Base-by-base conservation (phyloP, 495 filamentous ascomycete genomes). In the Mytilinidion resinicola region DNA sequence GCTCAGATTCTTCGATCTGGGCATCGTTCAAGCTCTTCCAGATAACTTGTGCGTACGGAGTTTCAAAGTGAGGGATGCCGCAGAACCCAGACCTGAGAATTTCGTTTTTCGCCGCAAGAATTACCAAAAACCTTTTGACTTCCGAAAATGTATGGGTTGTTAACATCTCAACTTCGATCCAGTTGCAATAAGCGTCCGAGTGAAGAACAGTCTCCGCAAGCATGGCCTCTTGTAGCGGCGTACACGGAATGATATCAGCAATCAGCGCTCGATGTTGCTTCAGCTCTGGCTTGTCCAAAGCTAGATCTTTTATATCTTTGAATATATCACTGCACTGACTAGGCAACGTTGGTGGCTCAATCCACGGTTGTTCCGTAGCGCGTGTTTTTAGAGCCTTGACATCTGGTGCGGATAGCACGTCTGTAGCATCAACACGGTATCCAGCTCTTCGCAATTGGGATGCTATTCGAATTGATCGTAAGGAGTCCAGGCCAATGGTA, bases 141-240 rank as follows among this genome's bases (percentile, higher is more conserved):
- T 64, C 53, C 15, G 39, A 1, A 34, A 59, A 66, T 0, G 19
- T 47, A n/a, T 30, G 33, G 4, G 1, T 66, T 30, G 0, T 61
- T 36, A 8, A 53, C 47, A 58, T 69, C 59, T 67, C 57, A 9
- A 91, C 64, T 59, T 87, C 79, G 14, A 89, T 73, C 80, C 82
- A 86, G 63, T 95, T 95, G 68, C 83, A 85, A 68, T 95, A 92
- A 9, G 84, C 75, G 33, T 70, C 72, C 0, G 67, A 38, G 38
- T 82, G 67, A 35, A 75, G 74, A 6, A 70, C 65, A 1, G 86
- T 89, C 63, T 91, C 88, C 3, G 79, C 71, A 4, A 95, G 72
- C 88, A 95, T 91, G n/a, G 86, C 83, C 19, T 77, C 71, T 59
- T 95, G 89, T 7, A 90, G 76, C 47, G 84, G 80, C 33, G 83